Conservation (phyloP, 441 rosid species). For the Pelargonium fulgidum region DNA sequence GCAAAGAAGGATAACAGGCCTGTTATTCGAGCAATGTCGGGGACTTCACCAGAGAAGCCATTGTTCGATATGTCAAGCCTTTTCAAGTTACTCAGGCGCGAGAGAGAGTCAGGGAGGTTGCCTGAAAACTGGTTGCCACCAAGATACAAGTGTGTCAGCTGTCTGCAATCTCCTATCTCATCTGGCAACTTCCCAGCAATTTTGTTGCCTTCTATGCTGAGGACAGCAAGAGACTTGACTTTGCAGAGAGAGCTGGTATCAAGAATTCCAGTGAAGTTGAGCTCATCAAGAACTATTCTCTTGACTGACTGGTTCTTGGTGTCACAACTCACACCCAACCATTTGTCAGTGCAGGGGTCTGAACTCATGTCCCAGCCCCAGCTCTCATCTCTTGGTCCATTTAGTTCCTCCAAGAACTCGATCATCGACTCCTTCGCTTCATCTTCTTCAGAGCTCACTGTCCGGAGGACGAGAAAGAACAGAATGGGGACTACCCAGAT, state of each 20-base stretch:
- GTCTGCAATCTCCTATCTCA: constrained; percentile 40
- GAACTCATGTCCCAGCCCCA: constrained; percentile 52
- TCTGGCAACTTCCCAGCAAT: constrained; percentile 32
- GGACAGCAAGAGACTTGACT: constrained; percentile 29
- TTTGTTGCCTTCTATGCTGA: constrained; percentile 42
- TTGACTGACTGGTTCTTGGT: constrained; percentile 20
- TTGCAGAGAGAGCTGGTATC: constrained; percentile 37
- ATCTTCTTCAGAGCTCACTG: constrained; percentile 31
- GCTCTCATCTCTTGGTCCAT: constrained; percentile 22
- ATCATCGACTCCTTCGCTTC: constrained; percentile 34
- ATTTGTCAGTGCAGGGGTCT: constrained; percentile 45
- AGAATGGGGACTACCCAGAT: constrained; percentile 28
- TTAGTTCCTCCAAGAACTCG: constrained; percentile 41
- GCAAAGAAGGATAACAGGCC: constrained; percentile 38
- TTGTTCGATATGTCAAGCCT: constrained; percentile 42
- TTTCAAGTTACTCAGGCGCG: constrained; percentile 36
- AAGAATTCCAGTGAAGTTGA: constrained; percentile 39
- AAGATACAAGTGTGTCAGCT: constrained; percentile 39
- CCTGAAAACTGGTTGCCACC: constrained; percentile 38
- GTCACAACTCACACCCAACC: constrained; percentile 21
- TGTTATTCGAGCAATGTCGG: constrained; percentile 31
- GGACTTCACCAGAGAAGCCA: constrained; percentile 38
- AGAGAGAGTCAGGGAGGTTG: constrained; percentile 37
- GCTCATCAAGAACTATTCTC: constrained; percentile 38
- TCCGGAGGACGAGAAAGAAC: constrained; percentile 27